Evolutionary conservation across 108 stramenopile species (phyloP).

Genomic region (Cyclotella cryptica): DNA sequence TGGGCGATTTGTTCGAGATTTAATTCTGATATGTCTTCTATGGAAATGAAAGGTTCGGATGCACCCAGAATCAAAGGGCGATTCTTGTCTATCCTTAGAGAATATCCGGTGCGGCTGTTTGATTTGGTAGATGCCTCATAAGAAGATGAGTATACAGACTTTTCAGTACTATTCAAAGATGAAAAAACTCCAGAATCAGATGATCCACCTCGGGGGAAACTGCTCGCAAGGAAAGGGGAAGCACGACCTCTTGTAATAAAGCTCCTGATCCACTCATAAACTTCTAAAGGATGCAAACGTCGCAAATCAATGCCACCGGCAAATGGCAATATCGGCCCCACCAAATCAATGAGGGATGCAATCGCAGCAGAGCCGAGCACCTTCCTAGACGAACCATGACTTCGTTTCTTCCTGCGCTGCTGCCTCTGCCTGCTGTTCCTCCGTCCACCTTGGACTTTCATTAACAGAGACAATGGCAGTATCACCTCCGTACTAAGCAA

Average conservation of each 20-base stretch:
- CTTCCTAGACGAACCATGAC: not conserved
- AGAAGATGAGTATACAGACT: not conserved
- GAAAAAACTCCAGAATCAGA: not conserved
- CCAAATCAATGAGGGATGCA: conserved; percentile 50
- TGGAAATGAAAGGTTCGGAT: conserved; percentile 57
- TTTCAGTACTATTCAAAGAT: not conserved
- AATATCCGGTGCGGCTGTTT: conserved; percentile 10
- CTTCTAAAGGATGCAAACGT: conserved; percentile 34
- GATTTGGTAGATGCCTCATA: not conserved
- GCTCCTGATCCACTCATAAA: conserved; percentile 12
- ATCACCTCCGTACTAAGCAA: conserved; percentile 82
- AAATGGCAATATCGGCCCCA: conserved; percentile 69
- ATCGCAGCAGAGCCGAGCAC: conserved; percentile 55
- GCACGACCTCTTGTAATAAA: not conserved
- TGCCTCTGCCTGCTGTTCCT: not conserved
- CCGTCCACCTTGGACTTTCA: not conserved
- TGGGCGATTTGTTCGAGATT: conserved; percentile 59
- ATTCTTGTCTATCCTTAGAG: conserved; percentile 35
- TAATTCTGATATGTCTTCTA: conserved; percentile 56
- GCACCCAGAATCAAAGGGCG: conserved; percentile 36
- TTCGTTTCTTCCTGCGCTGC: not conserved
- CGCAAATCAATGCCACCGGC: conserved; percentile 64
- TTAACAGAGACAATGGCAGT: conserved; percentile 4
- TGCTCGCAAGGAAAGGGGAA: not conserved
- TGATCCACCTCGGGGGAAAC: not conserved